Conservation (phyloP, 2,329 filamentous ascomycete species). For the Verticillium dahliae region DNA sequence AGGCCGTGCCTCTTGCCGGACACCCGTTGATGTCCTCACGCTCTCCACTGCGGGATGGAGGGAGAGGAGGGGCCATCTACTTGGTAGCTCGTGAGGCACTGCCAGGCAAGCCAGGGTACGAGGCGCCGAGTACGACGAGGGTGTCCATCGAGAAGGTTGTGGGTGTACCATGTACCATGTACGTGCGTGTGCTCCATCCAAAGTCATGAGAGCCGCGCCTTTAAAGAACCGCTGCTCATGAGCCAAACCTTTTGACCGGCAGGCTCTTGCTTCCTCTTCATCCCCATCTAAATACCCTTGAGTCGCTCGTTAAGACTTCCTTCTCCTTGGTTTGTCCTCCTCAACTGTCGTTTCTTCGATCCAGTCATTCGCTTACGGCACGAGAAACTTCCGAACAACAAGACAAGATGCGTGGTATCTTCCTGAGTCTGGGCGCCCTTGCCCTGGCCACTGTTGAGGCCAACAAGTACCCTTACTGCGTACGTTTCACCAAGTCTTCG, state of each 20-base stretch:
- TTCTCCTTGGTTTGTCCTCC: background rate
- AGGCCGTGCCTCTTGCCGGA: background rate
- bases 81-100: background rate
- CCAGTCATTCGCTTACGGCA: background rate
- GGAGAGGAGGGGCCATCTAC: background rate
- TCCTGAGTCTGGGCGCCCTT: background rate
- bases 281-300: background rate
- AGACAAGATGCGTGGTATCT: background rate
- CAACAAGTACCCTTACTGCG: slow-evolving; percentile 3
- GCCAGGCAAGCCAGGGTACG: background rate
- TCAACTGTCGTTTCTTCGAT: background rate
- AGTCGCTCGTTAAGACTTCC: background rate
- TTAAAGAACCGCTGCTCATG: background rate
- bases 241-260: background rate
- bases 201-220: background rate
- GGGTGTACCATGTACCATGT: too few relatives aligned
- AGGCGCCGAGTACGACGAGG: background rate
- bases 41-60: background rate
- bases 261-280: background rate
- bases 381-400: background rate
- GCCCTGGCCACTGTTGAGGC: slow-evolving; percentile 1
- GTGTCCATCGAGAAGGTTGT: background rate
- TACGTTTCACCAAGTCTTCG: background rate
- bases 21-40: background rate
- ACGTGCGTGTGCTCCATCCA: background rate